Evolutionary conservation across 495 filamentous ascomycete species (phyloP).

Genomic region (Tuber magnatum): DNA sequence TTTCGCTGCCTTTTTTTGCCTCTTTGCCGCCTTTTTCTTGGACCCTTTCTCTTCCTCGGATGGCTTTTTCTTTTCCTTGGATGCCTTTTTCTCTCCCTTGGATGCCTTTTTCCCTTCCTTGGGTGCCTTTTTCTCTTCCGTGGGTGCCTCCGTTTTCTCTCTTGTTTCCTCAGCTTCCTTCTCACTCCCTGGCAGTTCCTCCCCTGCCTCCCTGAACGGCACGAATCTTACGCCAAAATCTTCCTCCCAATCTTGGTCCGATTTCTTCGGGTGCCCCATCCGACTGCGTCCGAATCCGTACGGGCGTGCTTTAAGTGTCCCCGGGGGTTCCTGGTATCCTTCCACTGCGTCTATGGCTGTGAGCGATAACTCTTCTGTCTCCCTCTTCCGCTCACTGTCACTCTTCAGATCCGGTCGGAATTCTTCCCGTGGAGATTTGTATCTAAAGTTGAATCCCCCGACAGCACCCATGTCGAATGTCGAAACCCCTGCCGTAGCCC

Average conservation of each 20-base stretch:
- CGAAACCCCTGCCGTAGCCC: not conserved
- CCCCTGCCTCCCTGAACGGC: not conserved
- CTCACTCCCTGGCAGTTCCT: not conserved
- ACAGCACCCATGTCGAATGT: not conserved
- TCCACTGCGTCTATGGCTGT: not conserved
- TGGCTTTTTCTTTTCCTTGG: too few species aligned
- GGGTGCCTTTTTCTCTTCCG: not conserved
- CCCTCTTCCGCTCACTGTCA: not conserved
- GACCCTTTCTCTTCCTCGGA: not conserved
- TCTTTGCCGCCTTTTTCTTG: not conserved
- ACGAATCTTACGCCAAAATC: not conserved
- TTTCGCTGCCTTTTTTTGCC: not conserved
- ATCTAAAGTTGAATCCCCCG: not conserved
- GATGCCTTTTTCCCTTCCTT: too few species aligned
- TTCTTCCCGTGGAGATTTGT: not conserved
- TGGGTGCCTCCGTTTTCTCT: not conserved
- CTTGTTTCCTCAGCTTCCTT: too few species aligned
- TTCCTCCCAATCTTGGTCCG: not conserved
- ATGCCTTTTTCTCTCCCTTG: not conserved
- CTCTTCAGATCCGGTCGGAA: not conserved
- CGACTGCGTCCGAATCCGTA: not conserved
- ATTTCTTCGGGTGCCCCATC: not conserved
- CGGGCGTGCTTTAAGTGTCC: not conserved
- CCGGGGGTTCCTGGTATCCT: not conserved
- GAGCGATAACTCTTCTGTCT: not conserved